phyloP scores from a whole-genome alignment of 139 green algal species.

The Pseudopediastrum boryanum region DNA sequence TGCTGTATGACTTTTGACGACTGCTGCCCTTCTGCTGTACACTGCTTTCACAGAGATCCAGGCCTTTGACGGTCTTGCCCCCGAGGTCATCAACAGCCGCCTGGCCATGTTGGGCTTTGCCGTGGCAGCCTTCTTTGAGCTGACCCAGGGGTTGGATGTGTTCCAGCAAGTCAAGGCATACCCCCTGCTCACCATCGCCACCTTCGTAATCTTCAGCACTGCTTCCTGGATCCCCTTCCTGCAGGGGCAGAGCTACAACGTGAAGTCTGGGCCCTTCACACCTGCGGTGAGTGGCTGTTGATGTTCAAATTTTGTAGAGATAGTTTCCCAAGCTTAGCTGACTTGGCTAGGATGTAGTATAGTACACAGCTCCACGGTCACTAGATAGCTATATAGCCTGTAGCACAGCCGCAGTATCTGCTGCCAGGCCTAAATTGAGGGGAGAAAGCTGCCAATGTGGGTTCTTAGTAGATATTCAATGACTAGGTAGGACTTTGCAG shows the following conservation, averaged over 20 bases:
- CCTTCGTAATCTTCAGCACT: constrained; percentile 31
- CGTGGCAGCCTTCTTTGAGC: constrained; percentile 31
- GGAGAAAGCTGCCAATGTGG: no score
- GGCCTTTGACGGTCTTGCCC: constrained; percentile 44
- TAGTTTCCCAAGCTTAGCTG: no score
- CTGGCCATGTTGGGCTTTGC: constrained; percentile 39
- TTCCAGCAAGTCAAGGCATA: constrained; percentile 32
- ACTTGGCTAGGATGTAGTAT: no score
- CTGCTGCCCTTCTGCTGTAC: neutral
- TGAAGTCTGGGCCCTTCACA: constrained; percentile 40
- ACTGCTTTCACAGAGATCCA: constrained; percentile 40
- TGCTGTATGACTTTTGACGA: neutral
- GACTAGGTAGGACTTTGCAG: no score
- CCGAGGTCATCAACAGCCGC: constrained; percentile 35
- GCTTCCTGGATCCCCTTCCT: constrained; percentile 53
- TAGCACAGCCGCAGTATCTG: no score
- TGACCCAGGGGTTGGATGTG: constrained; percentile 32
- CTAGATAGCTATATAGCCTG: no score
- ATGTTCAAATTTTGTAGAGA: no score
- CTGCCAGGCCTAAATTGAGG: no score
- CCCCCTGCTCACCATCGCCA: constrained; percentile 24
- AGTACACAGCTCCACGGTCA: no score
- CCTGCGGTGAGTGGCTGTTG: constrained; percentile 21
- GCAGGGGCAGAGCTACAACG: constrained; percentile 42
- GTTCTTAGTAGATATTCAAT: no score